Evolutionary conservation across 1,139 yeast genomes (phyloP), one percentile per base, ranked within the genome.

Genomic region (Magnusiomyces tetraspermus): DNA sequence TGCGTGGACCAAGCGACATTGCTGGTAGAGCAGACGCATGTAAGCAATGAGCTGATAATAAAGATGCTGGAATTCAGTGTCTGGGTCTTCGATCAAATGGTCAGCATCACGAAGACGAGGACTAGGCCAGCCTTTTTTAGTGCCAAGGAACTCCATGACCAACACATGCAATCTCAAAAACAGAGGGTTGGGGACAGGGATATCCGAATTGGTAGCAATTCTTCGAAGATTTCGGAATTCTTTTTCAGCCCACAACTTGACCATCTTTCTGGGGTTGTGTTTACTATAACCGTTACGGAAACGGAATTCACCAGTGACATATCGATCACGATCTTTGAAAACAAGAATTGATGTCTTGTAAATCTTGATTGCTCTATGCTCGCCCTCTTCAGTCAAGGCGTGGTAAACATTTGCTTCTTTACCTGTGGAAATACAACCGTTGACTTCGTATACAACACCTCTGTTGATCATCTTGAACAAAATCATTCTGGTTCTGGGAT

Each of bases 331-430:
- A 67, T 94, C 98, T 66, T 90, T 94, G 70, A 94, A 94, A 19
- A 92, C 97, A 59, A 94, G 71, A 59, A 94, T 94, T 0, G 97
- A 89, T 0, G 99, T 94, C 70, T 94, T 94, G 71, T 88, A 94
- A 53, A 94, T 90, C 66, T 94, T 94, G 51, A 94, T 87, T 0
- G 98, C 98, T 69, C 78, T 62, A 52, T 62, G 71, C 58, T 62
- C 64, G 15, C 68, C 77, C 37, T 75, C 77, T 55, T 85, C 94
- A 54, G 87, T 83, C 60, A 80, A 80, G 0, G 96, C 97, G 66
- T 90, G 96, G 66, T 94, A 94, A 2, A 94, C 97, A 66, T 94
- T 94, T 26, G 98, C 98, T 67, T 94, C 99, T 67, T 94, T 94
- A 44, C 99, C 99, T 0, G 98, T 94, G 62, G 95, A 83, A 50